Percentiles rank a stretch among this genome's conserved stretches.
These are phyloP conservation scores for Euphrasia confusa DNA, from an alignment of 257 asterid species.

Conservation along the genomic window DNA sequence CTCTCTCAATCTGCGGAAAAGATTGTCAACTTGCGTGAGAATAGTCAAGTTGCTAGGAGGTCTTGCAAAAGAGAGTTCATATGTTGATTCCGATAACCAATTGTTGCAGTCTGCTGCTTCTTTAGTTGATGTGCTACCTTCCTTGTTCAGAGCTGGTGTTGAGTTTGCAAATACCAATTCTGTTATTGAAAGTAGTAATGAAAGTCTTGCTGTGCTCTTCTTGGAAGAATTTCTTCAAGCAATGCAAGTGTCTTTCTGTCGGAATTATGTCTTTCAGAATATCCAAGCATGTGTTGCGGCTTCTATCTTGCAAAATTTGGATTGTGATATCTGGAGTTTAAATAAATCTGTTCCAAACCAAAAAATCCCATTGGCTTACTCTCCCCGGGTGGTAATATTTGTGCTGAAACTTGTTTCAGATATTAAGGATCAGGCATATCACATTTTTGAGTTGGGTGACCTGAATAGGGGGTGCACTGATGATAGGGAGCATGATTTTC, in stretches of 20 bases:
- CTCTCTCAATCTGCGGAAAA: slow-evolving; percentile 50
- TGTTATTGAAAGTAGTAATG: slow-evolving; percentile 59
- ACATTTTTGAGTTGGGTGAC: slow-evolving; percentile 43
- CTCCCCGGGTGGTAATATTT: slow-evolving; percentile 67
- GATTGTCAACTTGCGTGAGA: slow-evolving; percentile 57
- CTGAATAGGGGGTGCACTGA: slow-evolving; percentile 27
- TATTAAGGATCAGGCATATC: slow-evolving; percentile 48
- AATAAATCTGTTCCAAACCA: slow-evolving; percentile 42
- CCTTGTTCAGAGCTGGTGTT: slow-evolving; percentile 48
- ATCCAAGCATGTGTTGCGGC: slow-evolving; percentile 66
- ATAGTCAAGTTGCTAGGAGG: slow-evolving; percentile 60
- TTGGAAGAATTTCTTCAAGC: slow-evolving; percentile 79
- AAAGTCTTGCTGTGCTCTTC: slow-evolving; percentile 57
- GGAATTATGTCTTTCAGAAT: slow-evolving; percentile 52
- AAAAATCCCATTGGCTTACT: slow-evolving; percentile 72
- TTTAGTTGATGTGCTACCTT: slow-evolving; percentile 50
- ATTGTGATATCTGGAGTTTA: slow-evolving; percentile 57
- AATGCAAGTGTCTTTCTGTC: slow-evolving; percentile 49
- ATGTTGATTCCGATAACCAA: slow-evolving; percentile 42
- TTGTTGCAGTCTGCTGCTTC: slow-evolving; percentile 69
- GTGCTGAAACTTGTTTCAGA: slow-evolving; percentile 62
- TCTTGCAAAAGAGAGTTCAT: slow-evolving; percentile 52
- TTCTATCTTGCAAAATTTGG: slow-evolving; percentile 56
- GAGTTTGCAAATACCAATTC: slow-evolving; percentile 54
- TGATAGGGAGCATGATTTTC: slow-evolving; percentile 34